These are phyloP conservation scores for Fusarium poae DNA, from an alignment of 2,329 filamentous ascomycete species.

Conservation along the genomic window DNA sequence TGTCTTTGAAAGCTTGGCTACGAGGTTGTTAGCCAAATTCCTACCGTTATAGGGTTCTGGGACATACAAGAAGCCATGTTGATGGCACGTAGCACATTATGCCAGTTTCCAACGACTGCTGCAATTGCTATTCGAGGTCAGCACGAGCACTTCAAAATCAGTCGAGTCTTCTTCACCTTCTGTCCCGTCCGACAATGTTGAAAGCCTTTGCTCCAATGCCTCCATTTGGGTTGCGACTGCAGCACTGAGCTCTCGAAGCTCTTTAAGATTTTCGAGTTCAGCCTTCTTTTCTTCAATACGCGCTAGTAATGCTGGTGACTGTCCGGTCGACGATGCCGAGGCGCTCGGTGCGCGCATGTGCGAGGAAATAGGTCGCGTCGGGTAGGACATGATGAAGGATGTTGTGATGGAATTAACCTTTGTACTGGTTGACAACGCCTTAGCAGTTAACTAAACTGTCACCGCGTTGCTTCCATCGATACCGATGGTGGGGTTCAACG, in stretches of 20 bases:
- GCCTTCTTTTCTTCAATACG: constrained; percentile 89
- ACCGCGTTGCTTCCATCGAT: constrained; percentile 29
- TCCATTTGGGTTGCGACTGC: constrained; percentile 87
- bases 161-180: constrained; percentile 68
- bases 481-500: constrained; percentile 48
- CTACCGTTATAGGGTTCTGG: not conserved
- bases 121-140: constrained; percentile 75
- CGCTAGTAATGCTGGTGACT: constrained; percentile 77
- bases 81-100: constrained; percentile 86
- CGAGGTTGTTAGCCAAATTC: constrained; percentile 7
- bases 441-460: constrained; percentile 20
- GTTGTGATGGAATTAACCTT: constrained; percentile 1
- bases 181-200: constrained; percentile 83
- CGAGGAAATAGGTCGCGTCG: constrained; percentile 69
- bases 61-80: constrained; percentile 85
- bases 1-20: constrained; percentile 78
- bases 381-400: constrained; percentile 65
- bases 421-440: constrained; percentile 12
- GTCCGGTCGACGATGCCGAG: constrained; percentile 64
- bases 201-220: constrained; percentile 80
- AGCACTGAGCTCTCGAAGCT: constrained; percentile 82
- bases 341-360: constrained; percentile 75
- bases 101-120: constrained; percentile 88
- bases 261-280: constrained; percentile 82
- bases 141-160: not conserved